These are phyloP conservation scores for Starmerella potacharoeniae DNA, from an alignment of 805 yeast species.

Conservation along the genomic window DNA sequence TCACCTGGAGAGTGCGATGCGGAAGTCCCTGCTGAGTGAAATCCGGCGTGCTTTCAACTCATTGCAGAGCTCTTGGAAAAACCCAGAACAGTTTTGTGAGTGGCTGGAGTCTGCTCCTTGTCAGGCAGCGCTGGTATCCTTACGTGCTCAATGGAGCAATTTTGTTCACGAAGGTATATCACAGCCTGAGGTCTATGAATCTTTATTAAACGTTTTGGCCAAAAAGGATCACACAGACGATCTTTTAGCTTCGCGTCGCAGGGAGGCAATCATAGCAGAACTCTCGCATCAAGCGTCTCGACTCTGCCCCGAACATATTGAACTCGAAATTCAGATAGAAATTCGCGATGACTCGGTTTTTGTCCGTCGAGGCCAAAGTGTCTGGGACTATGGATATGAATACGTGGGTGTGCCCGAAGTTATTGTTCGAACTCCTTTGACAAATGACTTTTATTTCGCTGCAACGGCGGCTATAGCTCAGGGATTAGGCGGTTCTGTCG, in stretches of 20 bases:
- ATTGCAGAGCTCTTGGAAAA: conserved; percentile 19
- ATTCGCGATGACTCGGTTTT: not conserved
- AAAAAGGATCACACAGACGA: conserved; percentile 3
- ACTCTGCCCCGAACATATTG: conserved; percentile 1
- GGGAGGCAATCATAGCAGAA: conserved; percentile 13
- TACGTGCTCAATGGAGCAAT: conserved; percentile 12
- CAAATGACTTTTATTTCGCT: conserved; percentile 50
- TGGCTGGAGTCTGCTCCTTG: conserved; percentile 39
- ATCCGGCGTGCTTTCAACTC: conserved; percentile 28
- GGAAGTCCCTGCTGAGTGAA: conserved; percentile 35
- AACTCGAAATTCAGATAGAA: not conserved
- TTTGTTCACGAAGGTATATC: not conserved
- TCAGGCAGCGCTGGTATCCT: conserved; percentile 34
- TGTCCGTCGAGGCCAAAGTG: not conserved
- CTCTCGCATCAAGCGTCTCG: conserved; percentile 4
- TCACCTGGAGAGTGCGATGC: conserved; percentile 45
- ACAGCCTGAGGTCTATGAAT: not conserved
- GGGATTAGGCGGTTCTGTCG: conserved; percentile 75
- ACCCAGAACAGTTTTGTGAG: conserved; percentile 18
- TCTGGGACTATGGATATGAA: conserved; percentile 62
- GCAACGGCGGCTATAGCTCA: conserved; percentile 67
- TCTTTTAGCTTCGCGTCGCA: conserved; percentile 9
- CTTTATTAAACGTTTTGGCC: conserved; percentile 1
- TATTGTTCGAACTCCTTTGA: conserved; percentile 65
- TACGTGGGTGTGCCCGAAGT: conserved; percentile 65